Evolutionary conservation across 495 filamentous ascomycete species (phyloP).

Genomic region (Penicillium pancosmium): DNA sequence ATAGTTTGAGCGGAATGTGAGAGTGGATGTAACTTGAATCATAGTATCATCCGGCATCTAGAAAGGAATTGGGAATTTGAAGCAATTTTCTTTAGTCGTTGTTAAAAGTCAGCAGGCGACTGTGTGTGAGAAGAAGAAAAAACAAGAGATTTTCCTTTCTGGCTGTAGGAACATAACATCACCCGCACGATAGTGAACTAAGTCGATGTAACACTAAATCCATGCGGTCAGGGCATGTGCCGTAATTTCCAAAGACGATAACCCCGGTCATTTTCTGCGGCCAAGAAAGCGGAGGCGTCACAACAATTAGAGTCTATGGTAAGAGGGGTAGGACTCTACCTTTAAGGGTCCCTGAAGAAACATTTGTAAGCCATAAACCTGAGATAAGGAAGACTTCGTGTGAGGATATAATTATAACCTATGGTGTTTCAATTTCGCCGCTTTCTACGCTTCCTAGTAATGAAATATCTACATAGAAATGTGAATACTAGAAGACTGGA

Average conservation of each 20-base stretch:
- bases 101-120: not conserved
- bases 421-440: no score
- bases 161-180: conserved; percentile 25
- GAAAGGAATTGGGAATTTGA: not conserved
- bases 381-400: no score
- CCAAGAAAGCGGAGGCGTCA: not conserved
- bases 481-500: not conserved
- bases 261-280: not conserved
- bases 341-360: no score
- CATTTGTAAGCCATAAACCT: no score
- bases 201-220: conserved; percentile 25
- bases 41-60: conserved; percentile 3
- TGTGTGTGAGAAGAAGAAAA: not conserved
- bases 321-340: not conserved
- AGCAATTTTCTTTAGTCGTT: not conserved
- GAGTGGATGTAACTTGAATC: conserved; percentile 15
- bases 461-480: not conserved
- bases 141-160: not conserved
- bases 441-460: not conserved
- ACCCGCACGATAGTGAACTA: conserved; percentile 7
- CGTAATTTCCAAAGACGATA: not conserved
- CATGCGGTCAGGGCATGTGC: conserved; percentile 32
- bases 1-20: not conserved
- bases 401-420: no score
- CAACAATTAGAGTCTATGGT: not conserved